These are phyloP conservation scores for Leishmania major DNA, from an alignment of 208 protist species.

Conservation along the genomic window DNA sequence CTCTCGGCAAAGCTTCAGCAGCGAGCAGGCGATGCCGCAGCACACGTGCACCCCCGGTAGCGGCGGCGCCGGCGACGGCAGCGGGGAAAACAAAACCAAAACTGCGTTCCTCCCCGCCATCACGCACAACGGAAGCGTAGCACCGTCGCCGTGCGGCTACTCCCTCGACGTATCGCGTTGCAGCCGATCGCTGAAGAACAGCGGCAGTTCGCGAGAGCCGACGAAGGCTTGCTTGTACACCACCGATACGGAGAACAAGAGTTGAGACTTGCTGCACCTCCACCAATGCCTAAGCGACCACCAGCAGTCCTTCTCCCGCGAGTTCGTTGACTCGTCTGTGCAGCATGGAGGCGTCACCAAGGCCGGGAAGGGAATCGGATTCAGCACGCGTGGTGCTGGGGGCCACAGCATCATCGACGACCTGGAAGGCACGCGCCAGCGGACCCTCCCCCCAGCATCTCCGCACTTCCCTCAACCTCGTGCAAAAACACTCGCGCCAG, in stretches of 20 bases:
- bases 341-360: constrained; percentile 7
- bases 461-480: neutral
- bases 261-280: constrained; percentile 8
- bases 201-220: constrained; percentile 18
- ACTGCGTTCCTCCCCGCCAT: constrained; percentile 25
- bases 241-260: constrained; percentile 1
- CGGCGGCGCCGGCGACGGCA: neutral
- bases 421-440: neutral
- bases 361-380: neutral
- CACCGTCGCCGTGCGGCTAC: neutral
- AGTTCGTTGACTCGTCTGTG: constrained; percentile 1
- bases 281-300: neutral
- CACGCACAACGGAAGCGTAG: neutral
- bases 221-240: constrained; percentile 16
- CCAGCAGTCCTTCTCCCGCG: constrained; percentile 11
- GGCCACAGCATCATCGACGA: neutral
- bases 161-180: constrained; percentile 19
- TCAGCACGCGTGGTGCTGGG: constrained; percentile 1
- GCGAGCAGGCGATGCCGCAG: constrained; percentile 8
- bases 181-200: constrained; percentile 9
- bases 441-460: neutral
- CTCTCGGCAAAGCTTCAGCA: constrained; percentile 11
- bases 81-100: neutral
- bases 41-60: neutral
- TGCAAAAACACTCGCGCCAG: neutral